Conservation (phyloP, 202 grass and related monocot species). For the Alloteropsis angusta region DNA sequence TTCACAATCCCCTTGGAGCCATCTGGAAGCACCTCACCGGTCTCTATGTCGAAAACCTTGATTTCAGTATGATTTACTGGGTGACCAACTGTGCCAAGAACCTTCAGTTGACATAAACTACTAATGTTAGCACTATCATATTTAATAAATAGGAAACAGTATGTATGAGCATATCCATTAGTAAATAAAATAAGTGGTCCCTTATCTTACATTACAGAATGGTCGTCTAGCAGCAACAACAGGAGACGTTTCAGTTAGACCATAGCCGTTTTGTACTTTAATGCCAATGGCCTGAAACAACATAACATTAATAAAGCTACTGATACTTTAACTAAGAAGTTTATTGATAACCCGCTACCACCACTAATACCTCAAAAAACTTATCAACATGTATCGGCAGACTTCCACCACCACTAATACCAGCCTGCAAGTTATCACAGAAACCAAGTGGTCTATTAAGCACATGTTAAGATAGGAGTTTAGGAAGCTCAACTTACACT, state of each 20-base stretch:
- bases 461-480: conserved; percentile 1
- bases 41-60: conserved; percentile 65
- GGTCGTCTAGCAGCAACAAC: conserved; percentile 65
- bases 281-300: conserved; percentile 77
- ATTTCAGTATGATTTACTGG: conserved; percentile 78
- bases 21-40: conserved; percentile 52
- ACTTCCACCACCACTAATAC: conserved; percentile 87
- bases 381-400: conserved; percentile 77
- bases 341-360: conserved; percentile 31
- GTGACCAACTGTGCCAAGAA: conserved; percentile 81
- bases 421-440: conserved; percentile 62
- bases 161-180: neutral
- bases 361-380: conserved; percentile 99
- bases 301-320: conserved; percentile 16
- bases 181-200: neutral
- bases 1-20: conserved; percentile 86
- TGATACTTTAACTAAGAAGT: conserved; percentile 5
- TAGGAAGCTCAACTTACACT: neutral
- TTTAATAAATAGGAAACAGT: neutral
- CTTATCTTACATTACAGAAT: conserved; percentile 60
- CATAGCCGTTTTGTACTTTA: conserved; percentile 90
- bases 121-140: conserved; percentile 16
- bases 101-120: conserved; percentile 42
- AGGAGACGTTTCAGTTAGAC: conserved; percentile 94
- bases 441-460: conserved; percentile 19